Percentiles rank a stretch among this genome's conserved stretches.
These are phyloP conservation scores for Glycine latifolia DNA, from an alignment of 306 rosid species.

Conservation along the genomic window DNA sequence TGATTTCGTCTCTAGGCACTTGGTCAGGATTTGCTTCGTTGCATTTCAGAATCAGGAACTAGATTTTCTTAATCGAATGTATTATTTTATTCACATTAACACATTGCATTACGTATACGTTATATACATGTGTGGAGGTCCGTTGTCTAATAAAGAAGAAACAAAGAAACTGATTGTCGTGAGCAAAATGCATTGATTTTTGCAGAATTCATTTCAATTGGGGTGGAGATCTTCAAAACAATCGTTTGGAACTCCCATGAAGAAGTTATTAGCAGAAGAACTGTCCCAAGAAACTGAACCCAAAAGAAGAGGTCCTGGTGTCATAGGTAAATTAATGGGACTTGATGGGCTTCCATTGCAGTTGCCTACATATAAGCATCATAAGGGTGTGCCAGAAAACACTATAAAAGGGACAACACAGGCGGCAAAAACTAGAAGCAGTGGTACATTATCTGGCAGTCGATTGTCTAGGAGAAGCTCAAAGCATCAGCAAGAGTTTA, in stretches of 20 bases:
- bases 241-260: slow-evolving; percentile 62
- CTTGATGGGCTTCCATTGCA: slow-evolving; percentile 76
- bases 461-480: slow-evolving; percentile 17
- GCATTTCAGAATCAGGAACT: background rate
- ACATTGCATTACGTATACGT: slow-evolving; percentile 8
- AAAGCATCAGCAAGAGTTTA: slow-evolving; percentile 14
- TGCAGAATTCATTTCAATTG: slow-evolving; percentile 59
- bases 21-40: background rate
- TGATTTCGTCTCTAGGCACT: background rate
- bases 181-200: slow-evolving; percentile 25
- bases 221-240: slow-evolving; percentile 59
- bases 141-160: slow-evolving; percentile 11
- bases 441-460: slow-evolving; percentile 38
- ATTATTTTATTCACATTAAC: background rate
- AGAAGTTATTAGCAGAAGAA: slow-evolving; percentile 72
- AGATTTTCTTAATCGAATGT: background rate
- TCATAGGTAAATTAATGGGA: slow-evolving; percentile 87
- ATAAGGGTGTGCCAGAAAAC: slow-evolving; percentile 47
- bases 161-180: background rate
- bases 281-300: slow-evolving; percentile 63
- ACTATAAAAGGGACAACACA: slow-evolving; percentile 45
- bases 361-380: slow-evolving; percentile 55
- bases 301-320: slow-evolving; percentile 67
- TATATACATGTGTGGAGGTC: slow-evolving; percentile 12
- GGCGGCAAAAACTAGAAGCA: slow-evolving; percentile 54